phyloP scores from a whole-genome alignment of 2,329 filamentous ascomycete genomes.

The Calycina herbarum region DNA sequence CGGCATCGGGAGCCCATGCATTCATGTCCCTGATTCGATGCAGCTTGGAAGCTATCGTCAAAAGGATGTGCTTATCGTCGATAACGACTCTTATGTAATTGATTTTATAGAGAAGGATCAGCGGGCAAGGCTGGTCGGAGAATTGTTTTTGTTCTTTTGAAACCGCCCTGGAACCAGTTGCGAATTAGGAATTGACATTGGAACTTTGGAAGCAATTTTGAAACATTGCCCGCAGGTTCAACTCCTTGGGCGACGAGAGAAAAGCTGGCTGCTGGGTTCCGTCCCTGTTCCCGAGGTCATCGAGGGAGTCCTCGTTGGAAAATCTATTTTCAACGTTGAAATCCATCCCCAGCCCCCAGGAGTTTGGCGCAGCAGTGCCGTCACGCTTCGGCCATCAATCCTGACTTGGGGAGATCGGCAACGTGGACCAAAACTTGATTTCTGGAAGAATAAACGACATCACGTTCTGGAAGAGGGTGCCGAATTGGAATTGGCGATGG shows the following conservation, averaged over 20 bases:
- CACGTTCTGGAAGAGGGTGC: not conserved
- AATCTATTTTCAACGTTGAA: not conserved
- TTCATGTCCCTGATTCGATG: not conserved
- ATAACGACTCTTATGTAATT: not conserved
- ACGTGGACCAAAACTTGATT: constrained; percentile 7
- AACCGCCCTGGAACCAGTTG: not conserved
- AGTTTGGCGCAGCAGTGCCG: not conserved
- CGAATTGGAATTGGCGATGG: not conserved
- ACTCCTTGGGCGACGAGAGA: not conserved
- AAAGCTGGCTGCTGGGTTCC: constrained; percentile 1
- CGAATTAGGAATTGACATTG: not conserved
- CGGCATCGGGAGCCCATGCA: not conserved
- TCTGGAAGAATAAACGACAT: not conserved
- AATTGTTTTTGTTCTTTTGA: not conserved
- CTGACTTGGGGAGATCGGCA: constrained; percentile 4
- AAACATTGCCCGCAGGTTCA: not conserved
- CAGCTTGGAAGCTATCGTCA: not conserved
- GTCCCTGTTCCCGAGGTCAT: not conserved
- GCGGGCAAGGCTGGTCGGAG: not conserved
- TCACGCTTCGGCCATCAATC: not conserved
- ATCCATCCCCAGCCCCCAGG: not conserved
- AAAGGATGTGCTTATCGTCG: not conserved
- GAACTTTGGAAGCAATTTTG: not conserved
- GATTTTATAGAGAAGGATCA: not conserved
- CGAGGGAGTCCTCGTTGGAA: not conserved